Conservation (phyloP, 805 yeast genomes). For the Pichia deserticola region DNA sequence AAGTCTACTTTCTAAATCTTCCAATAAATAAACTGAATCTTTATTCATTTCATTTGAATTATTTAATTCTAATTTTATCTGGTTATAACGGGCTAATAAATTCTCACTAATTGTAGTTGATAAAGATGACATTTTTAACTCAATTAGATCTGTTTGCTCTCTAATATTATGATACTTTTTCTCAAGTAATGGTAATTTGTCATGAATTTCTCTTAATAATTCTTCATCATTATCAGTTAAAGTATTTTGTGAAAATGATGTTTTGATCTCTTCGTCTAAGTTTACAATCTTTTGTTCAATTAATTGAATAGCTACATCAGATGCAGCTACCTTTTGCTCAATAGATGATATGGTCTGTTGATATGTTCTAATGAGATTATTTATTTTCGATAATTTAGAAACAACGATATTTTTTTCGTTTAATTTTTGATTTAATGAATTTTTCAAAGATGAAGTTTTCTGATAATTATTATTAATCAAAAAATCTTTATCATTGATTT, state of each 20-base stretch:
- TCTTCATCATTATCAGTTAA: slow-evolving; percentile 43
- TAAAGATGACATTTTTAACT: slow-evolving; percentile 38
- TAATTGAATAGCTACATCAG: slow-evolving; percentile 28
- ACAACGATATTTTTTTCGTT: slow-evolving; percentile 37
- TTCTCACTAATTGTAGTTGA: slow-evolving; percentile 50
- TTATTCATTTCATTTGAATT: slow-evolving; percentile 15
- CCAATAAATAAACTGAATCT: neutral
- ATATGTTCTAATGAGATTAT: slow-evolving; percentile 33
- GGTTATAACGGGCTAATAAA: slow-evolving; percentile 2
- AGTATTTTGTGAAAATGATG: slow-evolving; percentile 43
- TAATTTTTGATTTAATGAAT: slow-evolving; percentile 37
- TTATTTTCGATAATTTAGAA: slow-evolving; percentile 34
- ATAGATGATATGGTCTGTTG: slow-evolving; percentile 37
- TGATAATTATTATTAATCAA: slow-evolving; percentile 45
- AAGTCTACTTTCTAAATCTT: slow-evolving; percentile 1
- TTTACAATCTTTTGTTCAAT: slow-evolving; percentile 34
- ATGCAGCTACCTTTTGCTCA: slow-evolving; percentile 30
- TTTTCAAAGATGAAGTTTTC: slow-evolving; percentile 29
- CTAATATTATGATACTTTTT: slow-evolving; percentile 34
- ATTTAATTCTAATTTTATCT: slow-evolving; percentile 15
- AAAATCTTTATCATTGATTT: slow-evolving; percentile 40
- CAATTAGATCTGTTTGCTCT: slow-evolving; percentile 35
- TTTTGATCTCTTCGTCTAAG: slow-evolving; percentile 40
- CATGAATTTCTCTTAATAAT: slow-evolving; percentile 31
- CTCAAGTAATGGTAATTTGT: slow-evolving; percentile 33